Conservation (phyloP, 805 yeast species). For the Lachancea fermentati region DNA sequence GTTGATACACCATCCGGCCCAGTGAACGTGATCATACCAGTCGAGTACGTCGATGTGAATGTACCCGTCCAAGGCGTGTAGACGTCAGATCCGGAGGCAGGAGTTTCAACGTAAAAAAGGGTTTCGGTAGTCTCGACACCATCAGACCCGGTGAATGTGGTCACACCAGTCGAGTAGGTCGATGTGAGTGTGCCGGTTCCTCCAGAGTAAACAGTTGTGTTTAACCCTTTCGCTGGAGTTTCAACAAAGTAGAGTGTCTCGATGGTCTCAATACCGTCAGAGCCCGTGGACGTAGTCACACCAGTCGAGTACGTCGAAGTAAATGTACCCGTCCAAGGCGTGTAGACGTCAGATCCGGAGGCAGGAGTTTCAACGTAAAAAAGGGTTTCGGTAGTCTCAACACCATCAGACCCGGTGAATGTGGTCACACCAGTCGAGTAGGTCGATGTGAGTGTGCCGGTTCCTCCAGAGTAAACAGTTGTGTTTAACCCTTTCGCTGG, state of each 20-base stretch:
- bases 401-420: slow-evolving; percentile 10
- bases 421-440: slow-evolving; percentile 9
- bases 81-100: slow-evolving; percentile 7
- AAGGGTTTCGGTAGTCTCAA: slow-evolving; percentile 10
- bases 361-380: slow-evolving; percentile 11
- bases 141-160: slow-evolving; percentile 9
- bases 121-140: slow-evolving; percentile 11
- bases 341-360: slow-evolving; percentile 5
- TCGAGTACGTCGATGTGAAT: slow-evolving; percentile 7
- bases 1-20: slow-evolving; percentile 4
- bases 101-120: slow-evolving; percentile 12
- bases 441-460: slow-evolving; percentile 11
- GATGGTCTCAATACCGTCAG: slow-evolving; percentile 10
- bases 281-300: slow-evolving; percentile 8
- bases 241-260: slow-evolving; percentile 12
- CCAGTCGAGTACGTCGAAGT: slow-evolving; percentile 14
- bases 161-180: slow-evolving; percentile 1
- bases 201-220: no score
- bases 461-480: neutral
- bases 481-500: slow-evolving; percentile 5
- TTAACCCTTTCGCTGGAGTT: slow-evolving; percentile 11
- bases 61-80: slow-evolving; percentile 10
- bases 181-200: no score
- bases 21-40: slow-evolving; percentile 1
- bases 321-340: slow-evolving; percentile 14